Conservation (phyloP, 768 basidiomycete genomes). For the Pulveroboletus sp. region DNA sequence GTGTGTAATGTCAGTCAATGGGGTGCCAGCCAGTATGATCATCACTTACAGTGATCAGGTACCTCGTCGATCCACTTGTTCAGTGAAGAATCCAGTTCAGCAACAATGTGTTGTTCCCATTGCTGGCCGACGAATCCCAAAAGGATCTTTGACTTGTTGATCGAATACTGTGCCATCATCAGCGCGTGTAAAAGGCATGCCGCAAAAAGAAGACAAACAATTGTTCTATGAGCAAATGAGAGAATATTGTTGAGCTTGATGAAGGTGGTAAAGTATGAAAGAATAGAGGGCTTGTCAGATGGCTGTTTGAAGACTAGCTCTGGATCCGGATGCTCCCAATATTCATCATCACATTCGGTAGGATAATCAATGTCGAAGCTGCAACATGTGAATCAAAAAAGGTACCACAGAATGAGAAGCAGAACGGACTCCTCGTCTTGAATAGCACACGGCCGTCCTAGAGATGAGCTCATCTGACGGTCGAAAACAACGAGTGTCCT, state of each 20-base stretch:
- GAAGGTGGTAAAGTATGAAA: constrained; percentile 51
- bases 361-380: constrained; percentile 64
- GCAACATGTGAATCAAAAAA: neutral
- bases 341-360: constrained; percentile 68
- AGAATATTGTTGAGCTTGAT: constrained; percentile 64
- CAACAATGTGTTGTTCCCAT: constrained; percentile 65
- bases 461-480: constrained; percentile 38
- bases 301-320: constrained; percentile 62
- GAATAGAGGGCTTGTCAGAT: constrained; percentile 47
- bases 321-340: constrained; percentile 53
- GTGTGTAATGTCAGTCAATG: constrained; percentile 6
- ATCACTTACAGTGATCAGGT: constrained; percentile 41
- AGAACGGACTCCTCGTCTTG: constrained; percentile 63
- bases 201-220: constrained; percentile 37
- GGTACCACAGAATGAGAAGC: neutral
- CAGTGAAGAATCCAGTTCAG: constrained; percentile 71
- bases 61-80: constrained; percentile 78
- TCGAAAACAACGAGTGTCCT: constrained; percentile 33
- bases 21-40: neutral
- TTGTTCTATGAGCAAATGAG: constrained; percentile 58
- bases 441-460: constrained; percentile 66
- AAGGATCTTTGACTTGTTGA: constrained; percentile 58
- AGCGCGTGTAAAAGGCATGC: neutral
- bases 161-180: constrained; percentile 54
- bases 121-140: constrained; percentile 48